These are phyloP conservation scores for Dioszegia aurantiaca DNA, from an alignment of 768 basidiomycete genomes.

Conservation along the genomic window DNA sequence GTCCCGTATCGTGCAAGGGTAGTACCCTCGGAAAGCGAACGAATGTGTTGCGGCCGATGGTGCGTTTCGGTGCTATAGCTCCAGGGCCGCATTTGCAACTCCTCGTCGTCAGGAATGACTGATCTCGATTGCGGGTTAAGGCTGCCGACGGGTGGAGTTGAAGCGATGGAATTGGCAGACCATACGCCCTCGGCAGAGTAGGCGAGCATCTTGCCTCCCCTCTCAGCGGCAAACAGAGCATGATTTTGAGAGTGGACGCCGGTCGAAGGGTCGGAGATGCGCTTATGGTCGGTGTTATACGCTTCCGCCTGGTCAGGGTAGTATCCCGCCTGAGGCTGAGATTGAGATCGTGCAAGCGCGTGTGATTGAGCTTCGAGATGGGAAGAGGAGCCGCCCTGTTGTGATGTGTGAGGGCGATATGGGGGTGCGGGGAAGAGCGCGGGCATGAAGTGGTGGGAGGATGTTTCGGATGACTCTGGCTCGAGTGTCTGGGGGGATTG, in stretches of 20 bases:
- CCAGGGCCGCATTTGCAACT: constrained; percentile 29
- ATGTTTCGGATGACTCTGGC: constrained; percentile 8
- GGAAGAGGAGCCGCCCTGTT: not conserved
- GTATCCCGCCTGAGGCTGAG: not conserved
- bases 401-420: not conserved
- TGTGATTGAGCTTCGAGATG: not conserved
- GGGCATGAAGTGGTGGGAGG: constrained; percentile 5
- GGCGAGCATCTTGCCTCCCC: constrained; percentile 32
- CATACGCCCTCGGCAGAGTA: constrained; percentile 27
- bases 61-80: constrained; percentile 32
- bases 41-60: constrained; percentile 17
- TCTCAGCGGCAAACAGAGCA: constrained; percentile 33
- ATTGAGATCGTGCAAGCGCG: constrained; percentile 3
- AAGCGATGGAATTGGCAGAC: constrained; percentile 22
- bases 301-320: not conserved
- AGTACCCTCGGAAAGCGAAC: constrained; percentile 45
- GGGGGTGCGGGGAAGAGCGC: constrained; percentile 14
- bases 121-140: not conserved
- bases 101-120: not conserved
- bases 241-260: constrained; percentile 42
- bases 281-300: constrained; percentile 3
- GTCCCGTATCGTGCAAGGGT: constrained; percentile 47
- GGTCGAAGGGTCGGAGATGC: constrained; percentile 29
- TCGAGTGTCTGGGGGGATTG: constrained; percentile 12
- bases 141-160: constrained; percentile 6